Evolutionary conservation across 1,284 basidiomycete species (phyloP), one percentile per base, ranked within the genome.

Genomic region (Pseudozyma tsukubaensis): DNA sequence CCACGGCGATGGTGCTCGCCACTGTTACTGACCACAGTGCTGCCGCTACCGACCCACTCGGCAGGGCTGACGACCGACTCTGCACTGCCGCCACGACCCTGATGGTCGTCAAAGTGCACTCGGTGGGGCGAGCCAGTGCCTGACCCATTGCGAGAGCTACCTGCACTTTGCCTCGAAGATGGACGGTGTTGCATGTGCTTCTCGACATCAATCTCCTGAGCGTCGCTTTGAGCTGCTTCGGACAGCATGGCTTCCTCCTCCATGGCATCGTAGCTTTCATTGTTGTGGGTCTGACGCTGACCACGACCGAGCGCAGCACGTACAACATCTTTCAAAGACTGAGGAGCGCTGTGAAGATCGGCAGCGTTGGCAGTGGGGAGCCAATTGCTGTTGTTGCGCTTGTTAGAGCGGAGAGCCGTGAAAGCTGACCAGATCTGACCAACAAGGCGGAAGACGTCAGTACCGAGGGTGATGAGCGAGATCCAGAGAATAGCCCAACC

Each of bases 401-500:
- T 68, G 16, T 19, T 32, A 16, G 56, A 59, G 8, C 43, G 51
- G 13, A 62, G 12, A 35, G 66, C 45, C 34, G 51, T 35, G 29
- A 66, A 14, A 13, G 57, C 49, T 1, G 61, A 57, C 65, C 66
- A 65, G 35, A 73, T 49, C 10, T 69, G 71, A 29, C 50, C 61
- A 1, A 79, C 21, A 0, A 80, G 62, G 13, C 59, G 49, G 35
- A 77, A 64, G 3, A 79, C 77, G 14, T 82, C 79, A 13, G 48
- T 36, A 4, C 66, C 76, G 8, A 83, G 69, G 40, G 64, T 71
- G 24, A 63, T 51, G 36, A 72, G 51, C 14, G 81, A 83, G 51
- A 83, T 72, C 57, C 76, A 70, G 9, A 76, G 55, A 19, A 81
- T 61, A 19, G 69, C 59, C 55, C 76, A 76, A 4, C 72, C 79